Conservation (phyloP, 2,329 filamentous ascomycete genomes). For the Aureobasidium sp. region DNA sequence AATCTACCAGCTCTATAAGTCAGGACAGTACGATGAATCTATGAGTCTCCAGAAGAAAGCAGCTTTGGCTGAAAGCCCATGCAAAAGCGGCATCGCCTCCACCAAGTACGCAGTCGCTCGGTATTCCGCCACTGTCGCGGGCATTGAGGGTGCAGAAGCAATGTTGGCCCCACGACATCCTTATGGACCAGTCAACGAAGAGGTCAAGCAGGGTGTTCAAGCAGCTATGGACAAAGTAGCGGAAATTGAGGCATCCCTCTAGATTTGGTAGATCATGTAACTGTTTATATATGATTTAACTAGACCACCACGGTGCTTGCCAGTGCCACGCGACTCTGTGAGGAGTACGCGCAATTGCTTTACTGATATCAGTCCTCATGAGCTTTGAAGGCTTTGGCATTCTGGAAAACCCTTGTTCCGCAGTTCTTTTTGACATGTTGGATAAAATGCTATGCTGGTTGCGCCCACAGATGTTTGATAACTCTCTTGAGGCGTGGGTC, state of each 20-base stretch:
- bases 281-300: no score
- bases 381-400: no score
- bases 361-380: no score
- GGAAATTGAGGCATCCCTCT: not conserved
- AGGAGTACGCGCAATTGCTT: no score
- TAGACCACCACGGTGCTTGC: no score
- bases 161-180: slow-evolving; percentile 54
- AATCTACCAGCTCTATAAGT: slow-evolving; percentile 55
- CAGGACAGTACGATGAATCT: slow-evolving; percentile 52
- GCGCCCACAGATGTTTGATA: no score
- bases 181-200: not conserved
- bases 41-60: slow-evolving; percentile 54
- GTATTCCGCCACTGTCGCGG: slow-evolving; percentile 36
- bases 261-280: no score
- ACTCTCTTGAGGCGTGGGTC: no score
- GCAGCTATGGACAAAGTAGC: not conserved
- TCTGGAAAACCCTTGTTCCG: no score
- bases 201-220: not conserved
- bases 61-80: slow-evolving; percentile 56
- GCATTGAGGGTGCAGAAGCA: slow-evolving; percentile 52
- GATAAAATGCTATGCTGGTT: no score
- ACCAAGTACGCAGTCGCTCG: slow-evolving; percentile 58
- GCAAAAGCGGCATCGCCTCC: slow-evolving; percentile 58
- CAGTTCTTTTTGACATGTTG: no score
- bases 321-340: no score